Evolutionary conservation across 345 rosid genomes (phyloP).

Genomic region (Populus davidiana): DNA sequence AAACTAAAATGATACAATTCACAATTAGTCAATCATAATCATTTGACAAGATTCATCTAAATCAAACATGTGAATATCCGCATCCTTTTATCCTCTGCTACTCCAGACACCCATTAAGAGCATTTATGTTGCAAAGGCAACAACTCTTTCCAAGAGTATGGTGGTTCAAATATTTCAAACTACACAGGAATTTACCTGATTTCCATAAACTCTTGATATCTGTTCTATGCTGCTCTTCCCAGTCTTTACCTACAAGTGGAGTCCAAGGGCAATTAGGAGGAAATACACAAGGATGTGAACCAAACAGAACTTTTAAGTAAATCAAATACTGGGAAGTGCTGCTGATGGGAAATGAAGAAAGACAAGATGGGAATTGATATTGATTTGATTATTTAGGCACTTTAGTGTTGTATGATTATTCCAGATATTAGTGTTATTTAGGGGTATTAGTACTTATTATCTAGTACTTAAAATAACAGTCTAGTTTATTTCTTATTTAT

Average conservation of each 20-base stretch:
- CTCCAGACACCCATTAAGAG: background rate
- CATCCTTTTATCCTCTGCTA: background rate
- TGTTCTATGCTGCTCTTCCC: conserved; percentile 91
- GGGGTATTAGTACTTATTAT: background rate
- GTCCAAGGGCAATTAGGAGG: conserved; percentile 15
- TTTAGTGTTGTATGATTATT: background rate
- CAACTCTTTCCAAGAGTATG: background rate
- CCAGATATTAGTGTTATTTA: background rate
- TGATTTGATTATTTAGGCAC: background rate
- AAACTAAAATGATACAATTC: background rate
- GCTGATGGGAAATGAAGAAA: background rate
- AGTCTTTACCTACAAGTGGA: conserved; percentile 56
- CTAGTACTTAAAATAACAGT: background rate
- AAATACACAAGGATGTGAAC: background rate
- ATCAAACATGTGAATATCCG: background rate
- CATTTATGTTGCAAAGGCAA: background rate
- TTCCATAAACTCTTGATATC: conserved; percentile 92
- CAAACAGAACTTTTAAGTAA: background rate
- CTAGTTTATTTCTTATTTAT: too few species aligned
- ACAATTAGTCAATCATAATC: background rate
- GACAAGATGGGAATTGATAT: background rate
- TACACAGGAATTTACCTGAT: conserved; percentile 56
- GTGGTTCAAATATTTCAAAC: background rate
- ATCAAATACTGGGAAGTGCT: background rate
- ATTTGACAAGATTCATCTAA: background rate